Conservation (phyloP, 2,329 filamentous ascomycete genomes). For the Chaetomium sp. region DNA sequence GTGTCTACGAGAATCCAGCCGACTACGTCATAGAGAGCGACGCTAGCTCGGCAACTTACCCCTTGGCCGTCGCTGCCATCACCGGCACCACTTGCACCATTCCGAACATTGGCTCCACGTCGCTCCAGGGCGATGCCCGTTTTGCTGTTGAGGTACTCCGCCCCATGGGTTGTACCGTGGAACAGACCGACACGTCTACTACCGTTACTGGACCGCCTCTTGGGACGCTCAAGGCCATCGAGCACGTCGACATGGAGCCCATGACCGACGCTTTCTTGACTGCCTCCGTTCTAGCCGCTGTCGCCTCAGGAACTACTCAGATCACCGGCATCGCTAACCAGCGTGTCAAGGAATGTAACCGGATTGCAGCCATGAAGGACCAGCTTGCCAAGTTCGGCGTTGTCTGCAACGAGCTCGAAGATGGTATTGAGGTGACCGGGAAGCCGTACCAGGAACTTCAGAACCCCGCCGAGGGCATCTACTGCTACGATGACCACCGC, state of each 20-base stretch:
- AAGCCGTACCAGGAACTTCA: conserved; percentile 50
- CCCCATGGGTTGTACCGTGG: conserved; percentile 91
- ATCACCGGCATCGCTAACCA: conserved; percentile 97
- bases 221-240: conserved; percentile 72
- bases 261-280: conserved; percentile 99
- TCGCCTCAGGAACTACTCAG: conserved; percentile 78
- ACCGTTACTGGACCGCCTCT: conserved; percentile 86
- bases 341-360: conserved; percentile 96
- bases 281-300: conserved; percentile 87
- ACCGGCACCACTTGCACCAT: conserved; percentile 94
- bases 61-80: conserved; percentile 89
- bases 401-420: conserved; percentile 80
- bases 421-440: conserved; percentile 80
- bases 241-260: conserved; percentile 93
- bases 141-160: conserved; percentile 88
- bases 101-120: conserved; percentile 90
- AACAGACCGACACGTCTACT: conserved; percentile 82
- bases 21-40: conserved; percentile 95
- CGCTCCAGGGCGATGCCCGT: conserved; percentile 89
- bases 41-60: conserved; percentile 96
- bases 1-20: conserved; percentile 76
- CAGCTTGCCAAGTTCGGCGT: conserved; percentile 94
- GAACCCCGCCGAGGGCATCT: conserved; percentile 67
- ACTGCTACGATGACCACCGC: conserved; percentile 96
- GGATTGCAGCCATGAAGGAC: conserved; percentile 92